A percentile compares a stretch with the other conserved stretches of the same genome.
Conservation (phyloP, 2,329 filamentous ascomycete species). For the Colletotrichum trifolii region DNA sequence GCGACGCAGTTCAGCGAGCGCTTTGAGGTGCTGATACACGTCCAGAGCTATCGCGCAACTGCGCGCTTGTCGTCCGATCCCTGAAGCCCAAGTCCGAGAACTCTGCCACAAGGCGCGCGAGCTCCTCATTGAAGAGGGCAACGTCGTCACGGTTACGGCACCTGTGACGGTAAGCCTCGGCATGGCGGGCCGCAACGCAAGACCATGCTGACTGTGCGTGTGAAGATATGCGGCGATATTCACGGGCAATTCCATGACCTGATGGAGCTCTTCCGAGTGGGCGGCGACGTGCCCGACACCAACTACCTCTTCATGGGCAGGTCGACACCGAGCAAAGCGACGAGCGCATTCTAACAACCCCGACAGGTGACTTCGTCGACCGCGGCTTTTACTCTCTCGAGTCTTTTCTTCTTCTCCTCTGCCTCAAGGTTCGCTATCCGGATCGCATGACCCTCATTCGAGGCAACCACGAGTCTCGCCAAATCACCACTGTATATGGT, state of each 20-base stretch:
- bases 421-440: constrained; percentile 96
- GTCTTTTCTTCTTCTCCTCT: constrained; percentile 93
- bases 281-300: constrained; percentile 92
- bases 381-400: constrained; percentile 98
- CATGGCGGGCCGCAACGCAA: background rate
- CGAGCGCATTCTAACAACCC: constrained; percentile 1
- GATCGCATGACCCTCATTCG: constrained; percentile 96
- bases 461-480: constrained; percentile 94
- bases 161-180: constrained; percentile 80
- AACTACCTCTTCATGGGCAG: constrained; percentile 97
- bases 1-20: constrained; percentile 35
- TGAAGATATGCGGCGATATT: constrained; percentile 92
- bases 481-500: constrained; percentile 97
- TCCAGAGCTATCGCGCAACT: constrained; percentile 91
- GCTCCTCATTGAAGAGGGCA: constrained; percentile 95
- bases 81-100: constrained; percentile 94
- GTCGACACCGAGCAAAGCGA: constrained; percentile 30
- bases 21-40: constrained; percentile 26
- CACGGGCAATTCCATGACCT: constrained; percentile 97
- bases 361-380: constrained; percentile 92
- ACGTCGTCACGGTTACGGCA: constrained; percentile 94
- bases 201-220: constrained; percentile 5
- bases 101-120: constrained; percentile 97
- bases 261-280: constrained; percentile 96
- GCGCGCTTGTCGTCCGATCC: constrained; percentile 94